phyloP scores from a whole-genome alignment of 2,329 filamentous ascomycete genomes.

The Hypomyces rosellus region DNA sequence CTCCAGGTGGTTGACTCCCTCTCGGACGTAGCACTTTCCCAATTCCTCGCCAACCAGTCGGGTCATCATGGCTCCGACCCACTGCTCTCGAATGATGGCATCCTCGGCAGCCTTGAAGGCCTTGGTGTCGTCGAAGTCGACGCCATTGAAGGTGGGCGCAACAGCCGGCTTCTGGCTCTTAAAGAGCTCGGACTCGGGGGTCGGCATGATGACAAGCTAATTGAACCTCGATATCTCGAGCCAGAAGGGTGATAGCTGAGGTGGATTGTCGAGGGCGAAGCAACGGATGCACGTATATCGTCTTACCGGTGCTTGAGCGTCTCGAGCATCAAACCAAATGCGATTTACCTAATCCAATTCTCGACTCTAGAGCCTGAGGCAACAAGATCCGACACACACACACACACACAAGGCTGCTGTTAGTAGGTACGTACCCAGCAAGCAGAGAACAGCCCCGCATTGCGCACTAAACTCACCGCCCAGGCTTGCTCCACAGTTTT shows the following conservation, averaged over 20 bases:
- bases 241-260: slow-evolving; percentile 6
- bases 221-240: slow-evolving; percentile 9
- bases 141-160: slow-evolving; percentile 75
- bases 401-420: slow-evolving; percentile 1
- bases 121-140: slow-evolving; percentile 78
- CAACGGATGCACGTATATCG: slow-evolving; percentile 8
- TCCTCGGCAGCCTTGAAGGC: slow-evolving; percentile 78
- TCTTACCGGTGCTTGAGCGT: slow-evolving; percentile 17
- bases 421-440: background rate
- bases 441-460: slow-evolving; percentile 10
- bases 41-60: slow-evolving; percentile 75
- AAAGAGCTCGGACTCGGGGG: slow-evolving; percentile 75
- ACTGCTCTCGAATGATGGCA: slow-evolving; percentile 76
- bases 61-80: slow-evolving; percentile 87
- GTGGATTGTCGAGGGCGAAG: slow-evolving; percentile 14
- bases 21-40: slow-evolving; percentile 76
- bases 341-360: slow-evolving; percentile 2
- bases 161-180: slow-evolving; percentile 79
- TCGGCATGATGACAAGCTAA: slow-evolving; percentile 56
- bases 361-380: slow-evolving; percentile 8
- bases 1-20: slow-evolving; percentile 83
- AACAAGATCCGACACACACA: slow-evolving; percentile 5
- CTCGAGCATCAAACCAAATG: slow-evolving; percentile 16
- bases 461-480: slow-evolving; percentile 28
- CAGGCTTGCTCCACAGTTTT: slow-evolving; percentile 26